phyloP scores from a whole-genome alignment of 2,329 filamentous ascomycete species.

The Alternaria burnsii region DNA sequence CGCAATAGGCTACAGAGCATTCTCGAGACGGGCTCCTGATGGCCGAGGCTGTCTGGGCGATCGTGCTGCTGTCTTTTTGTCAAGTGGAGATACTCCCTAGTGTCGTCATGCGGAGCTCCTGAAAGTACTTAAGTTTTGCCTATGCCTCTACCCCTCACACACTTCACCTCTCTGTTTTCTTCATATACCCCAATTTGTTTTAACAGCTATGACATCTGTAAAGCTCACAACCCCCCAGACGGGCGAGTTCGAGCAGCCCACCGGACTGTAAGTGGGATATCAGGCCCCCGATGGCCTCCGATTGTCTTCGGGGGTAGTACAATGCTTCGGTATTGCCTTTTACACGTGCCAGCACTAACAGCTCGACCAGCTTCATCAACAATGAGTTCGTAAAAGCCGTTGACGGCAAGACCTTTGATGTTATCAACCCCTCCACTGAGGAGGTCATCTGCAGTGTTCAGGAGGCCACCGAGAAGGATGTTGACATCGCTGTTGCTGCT shows the following conservation, averaged over 20 bases:
- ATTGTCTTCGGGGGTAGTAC: slow-evolving; percentile 16
- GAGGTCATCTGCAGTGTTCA: slow-evolving; percentile 82
- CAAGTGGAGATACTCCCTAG: slow-evolving; percentile 32
- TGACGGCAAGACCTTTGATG: slow-evolving; percentile 90
- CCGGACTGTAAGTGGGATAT: slow-evolving; percentile 58
- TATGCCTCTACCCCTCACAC: slow-evolving; percentile 34
- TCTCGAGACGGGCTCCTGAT: slow-evolving; percentile 39
- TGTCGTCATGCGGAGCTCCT: slow-evolving; percentile 31
- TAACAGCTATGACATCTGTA: slow-evolving; percentile 55
- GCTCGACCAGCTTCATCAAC: slow-evolving; percentile 77
- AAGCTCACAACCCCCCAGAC: slow-evolving; percentile 74
- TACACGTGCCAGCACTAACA: slow-evolving; percentile 25
- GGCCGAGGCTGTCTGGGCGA: slow-evolving; percentile 42
- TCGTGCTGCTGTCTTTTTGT: slow-evolving; percentile 21
- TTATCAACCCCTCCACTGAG: slow-evolving; percentile 87
- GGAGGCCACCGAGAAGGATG: slow-evolving; percentile 89
- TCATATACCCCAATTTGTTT: slow-evolving; percentile 40
- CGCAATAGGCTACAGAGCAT: slow-evolving; percentile 33
- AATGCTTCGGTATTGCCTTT: not conserved
- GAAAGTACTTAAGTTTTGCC: slow-evolving; percentile 42
- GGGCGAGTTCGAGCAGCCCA: slow-evolving; percentile 65
- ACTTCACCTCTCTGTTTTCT: slow-evolving; percentile 26
- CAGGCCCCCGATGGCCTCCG: not conserved
- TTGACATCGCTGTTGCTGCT: slow-evolving; percentile 79
- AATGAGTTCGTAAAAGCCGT: slow-evolving; percentile 86